These are phyloP conservation scores for Cunninghamia lanceolata DNA, from an alignment of 75 land plant genomes.

Conservation along the genomic window DNA sequence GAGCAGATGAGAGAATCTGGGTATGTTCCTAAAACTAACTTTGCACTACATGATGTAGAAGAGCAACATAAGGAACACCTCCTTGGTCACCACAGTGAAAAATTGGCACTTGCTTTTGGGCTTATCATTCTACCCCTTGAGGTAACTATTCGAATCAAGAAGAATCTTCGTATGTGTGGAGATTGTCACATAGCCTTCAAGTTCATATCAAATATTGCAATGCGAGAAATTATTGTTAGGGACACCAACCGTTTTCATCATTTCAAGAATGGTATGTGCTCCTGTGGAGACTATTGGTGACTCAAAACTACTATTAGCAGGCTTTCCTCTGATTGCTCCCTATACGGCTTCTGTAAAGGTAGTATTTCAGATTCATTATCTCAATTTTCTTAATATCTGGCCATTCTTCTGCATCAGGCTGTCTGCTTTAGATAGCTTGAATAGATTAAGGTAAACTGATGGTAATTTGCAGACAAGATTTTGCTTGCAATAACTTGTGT, in stretches of 20 bases:
- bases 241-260: constrained; percentile 16
- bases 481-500: background rate
- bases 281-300: constrained; percentile 22
- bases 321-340: background rate
- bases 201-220: constrained; percentile 17
- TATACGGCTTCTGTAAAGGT: background rate
- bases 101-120: constrained; percentile 20
- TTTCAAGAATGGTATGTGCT: constrained; percentile 20
- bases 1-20: constrained; percentile 18
- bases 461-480: background rate
- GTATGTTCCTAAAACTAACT: constrained; percentile 16
- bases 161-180: constrained; percentile 20
- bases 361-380: background rate
- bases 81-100: constrained; percentile 15
- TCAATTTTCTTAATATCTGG: background rate
- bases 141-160: constrained; percentile 14
- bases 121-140: constrained; percentile 10
- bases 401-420: background rate
- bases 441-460: background rate
- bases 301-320: background rate
- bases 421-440: background rate
- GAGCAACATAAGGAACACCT: constrained; percentile 7
- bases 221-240: constrained; percentile 19
- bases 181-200: constrained; percentile 18
- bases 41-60: constrained; percentile 5